Percentiles rank a stretch among this genome's conserved stretches.
Conservation (phyloP, 169 alveolate genomes). For the Plasmodium malariae region DNA sequence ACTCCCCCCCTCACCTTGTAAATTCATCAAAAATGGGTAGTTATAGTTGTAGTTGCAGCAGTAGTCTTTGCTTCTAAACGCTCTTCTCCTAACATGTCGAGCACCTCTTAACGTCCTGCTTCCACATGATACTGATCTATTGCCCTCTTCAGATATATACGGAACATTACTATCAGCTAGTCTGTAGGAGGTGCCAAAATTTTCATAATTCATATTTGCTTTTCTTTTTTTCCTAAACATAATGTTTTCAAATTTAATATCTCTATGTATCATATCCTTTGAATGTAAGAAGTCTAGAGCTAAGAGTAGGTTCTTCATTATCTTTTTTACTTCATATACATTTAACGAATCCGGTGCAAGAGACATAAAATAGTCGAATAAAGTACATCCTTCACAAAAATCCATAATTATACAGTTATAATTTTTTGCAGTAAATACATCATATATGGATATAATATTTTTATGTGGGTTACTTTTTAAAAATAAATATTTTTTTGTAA, state of each 20-base stretch:
- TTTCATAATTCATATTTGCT: slow-evolving; percentile 10
- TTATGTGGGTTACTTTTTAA: slow-evolving; percentile 45
- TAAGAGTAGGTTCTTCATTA: slow-evolving; percentile 78
- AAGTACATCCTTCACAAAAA: slow-evolving; percentile 64
- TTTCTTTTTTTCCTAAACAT: slow-evolving; percentile 53
- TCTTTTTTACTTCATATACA: slow-evolving; percentile 55
- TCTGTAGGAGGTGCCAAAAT: slow-evolving; percentile 15
- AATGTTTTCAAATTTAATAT: slow-evolving; percentile 81
- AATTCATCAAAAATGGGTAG: too few relatives aligned
- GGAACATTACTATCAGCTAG: not conserved
- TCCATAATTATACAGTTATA: slow-evolving; percentile 52
- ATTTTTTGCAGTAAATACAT: slow-evolving; percentile 26
- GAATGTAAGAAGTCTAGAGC: slow-evolving; percentile 82
- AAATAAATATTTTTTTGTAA: slow-evolving; percentile 41
- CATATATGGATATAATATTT: slow-evolving; percentile 66
- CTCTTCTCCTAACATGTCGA: too few relatives aligned
- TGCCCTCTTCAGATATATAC: too few relatives aligned
- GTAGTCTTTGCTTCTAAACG: too few relatives aligned
- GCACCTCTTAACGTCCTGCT: too few relatives aligned
- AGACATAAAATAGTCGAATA: slow-evolving; percentile 63
- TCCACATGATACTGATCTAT: too few relatives aligned
- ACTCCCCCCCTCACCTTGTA: too few relatives aligned
- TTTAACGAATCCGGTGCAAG: slow-evolving; percentile 77
- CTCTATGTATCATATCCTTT: slow-evolving; percentile 75
- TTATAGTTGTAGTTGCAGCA: too few relatives aligned